Percentiles rank a stretch among this genome's conserved stretches.
These are phyloP conservation scores for Populus hybrid DNA, from an alignment of 441 rosid species.

Conservation along the genomic window DNA sequence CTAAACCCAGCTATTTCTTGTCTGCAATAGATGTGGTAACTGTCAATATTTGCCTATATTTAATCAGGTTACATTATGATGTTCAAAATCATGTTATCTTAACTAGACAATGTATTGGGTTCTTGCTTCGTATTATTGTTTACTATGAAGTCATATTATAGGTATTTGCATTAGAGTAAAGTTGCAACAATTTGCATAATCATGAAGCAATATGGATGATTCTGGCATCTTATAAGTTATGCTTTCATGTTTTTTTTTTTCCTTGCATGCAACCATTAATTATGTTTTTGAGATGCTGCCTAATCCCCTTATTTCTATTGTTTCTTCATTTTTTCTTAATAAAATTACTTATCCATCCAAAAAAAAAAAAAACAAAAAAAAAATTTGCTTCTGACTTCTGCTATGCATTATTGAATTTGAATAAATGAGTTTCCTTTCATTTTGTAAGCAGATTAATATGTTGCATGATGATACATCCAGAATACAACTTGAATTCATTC, in stretches of 20 bases:
- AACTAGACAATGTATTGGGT: not conserved
- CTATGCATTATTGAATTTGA: not conserved
- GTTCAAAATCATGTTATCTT: not conserved
- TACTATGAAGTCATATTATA: not conserved
- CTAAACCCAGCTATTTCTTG: too few relatives aligned
- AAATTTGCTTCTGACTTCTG: not conserved
- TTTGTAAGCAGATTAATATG: conserved; percentile 67
- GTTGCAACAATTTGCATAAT: not conserved
- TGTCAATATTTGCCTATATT: not conserved
- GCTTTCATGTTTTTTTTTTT: not conserved
- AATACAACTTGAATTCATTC: conserved; percentile 83
- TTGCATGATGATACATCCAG: conserved; percentile 61
- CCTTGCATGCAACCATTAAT: not conserved
- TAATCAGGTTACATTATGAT: not conserved
- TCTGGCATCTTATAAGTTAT: not conserved
- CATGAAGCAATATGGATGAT: not conserved
- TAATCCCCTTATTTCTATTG: not conserved
- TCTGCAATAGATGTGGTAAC: not conserved
- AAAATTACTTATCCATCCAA: not conserved
- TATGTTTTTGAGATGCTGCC: not conserved
- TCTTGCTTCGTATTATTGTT: not conserved
- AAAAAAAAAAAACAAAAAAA: too few relatives aligned
- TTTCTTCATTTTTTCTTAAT: not conserved
- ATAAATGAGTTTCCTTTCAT: conserved; percentile 2
- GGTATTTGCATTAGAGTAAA: not conserved